phyloP scores from a whole-genome alignment of 495 filamentous ascomycete genomes.

The Achaetomiella virescens region DNA sequence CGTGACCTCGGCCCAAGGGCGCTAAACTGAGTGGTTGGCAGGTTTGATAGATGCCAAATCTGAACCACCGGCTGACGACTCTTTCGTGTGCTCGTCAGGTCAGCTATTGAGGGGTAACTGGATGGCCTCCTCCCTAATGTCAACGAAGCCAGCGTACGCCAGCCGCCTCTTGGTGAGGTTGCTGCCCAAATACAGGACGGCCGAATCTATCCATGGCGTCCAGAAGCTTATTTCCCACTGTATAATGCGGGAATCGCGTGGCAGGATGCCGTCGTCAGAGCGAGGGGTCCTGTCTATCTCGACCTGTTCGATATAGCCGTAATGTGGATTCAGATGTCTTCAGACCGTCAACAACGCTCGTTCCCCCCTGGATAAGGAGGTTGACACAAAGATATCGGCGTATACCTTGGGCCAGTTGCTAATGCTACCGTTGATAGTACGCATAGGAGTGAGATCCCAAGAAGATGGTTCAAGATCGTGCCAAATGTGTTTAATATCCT shows the following conservation, averaged over 20 bases:
- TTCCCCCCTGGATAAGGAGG: neutral
- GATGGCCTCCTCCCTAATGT: slow-evolving; percentile 70
- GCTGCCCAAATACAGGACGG: slow-evolving; percentile 63
- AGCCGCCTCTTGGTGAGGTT: slow-evolving; percentile 57
- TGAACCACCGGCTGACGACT: slow-evolving; percentile 79
- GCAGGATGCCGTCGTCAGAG: slow-evolving; percentile 59
- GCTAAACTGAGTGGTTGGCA: slow-evolving; percentile 68
- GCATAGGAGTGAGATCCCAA: slow-evolving; percentile 83
- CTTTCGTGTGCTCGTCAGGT: slow-evolving; percentile 63
- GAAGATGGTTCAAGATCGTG: slow-evolving; percentile 59
- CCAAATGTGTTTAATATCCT: slow-evolving; percentile 82
- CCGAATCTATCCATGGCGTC: slow-evolving; percentile 61
- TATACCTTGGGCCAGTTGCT: slow-evolving; percentile 73
- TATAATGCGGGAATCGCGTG: slow-evolving; percentile 42
- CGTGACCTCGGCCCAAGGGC: slow-evolving; percentile 61
- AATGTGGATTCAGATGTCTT: slow-evolving; percentile 70
- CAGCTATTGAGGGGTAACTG: slow-evolving; percentile 72
- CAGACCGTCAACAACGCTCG: slow-evolving; percentile 11
- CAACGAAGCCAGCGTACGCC: slow-evolving; percentile 69
- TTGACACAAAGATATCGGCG: slow-evolving; percentile 58
- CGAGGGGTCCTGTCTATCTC: slow-evolving; percentile 80
- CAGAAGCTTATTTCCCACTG: slow-evolving; percentile 64
- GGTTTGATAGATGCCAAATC: slow-evolving; percentile 66
- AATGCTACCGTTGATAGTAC: slow-evolving; percentile 76
- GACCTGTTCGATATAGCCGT: slow-evolving; percentile 77